phyloP scores from a whole-genome alignment of 352 stramenopile genomes.

The Plasmopara viticola region DNA sequence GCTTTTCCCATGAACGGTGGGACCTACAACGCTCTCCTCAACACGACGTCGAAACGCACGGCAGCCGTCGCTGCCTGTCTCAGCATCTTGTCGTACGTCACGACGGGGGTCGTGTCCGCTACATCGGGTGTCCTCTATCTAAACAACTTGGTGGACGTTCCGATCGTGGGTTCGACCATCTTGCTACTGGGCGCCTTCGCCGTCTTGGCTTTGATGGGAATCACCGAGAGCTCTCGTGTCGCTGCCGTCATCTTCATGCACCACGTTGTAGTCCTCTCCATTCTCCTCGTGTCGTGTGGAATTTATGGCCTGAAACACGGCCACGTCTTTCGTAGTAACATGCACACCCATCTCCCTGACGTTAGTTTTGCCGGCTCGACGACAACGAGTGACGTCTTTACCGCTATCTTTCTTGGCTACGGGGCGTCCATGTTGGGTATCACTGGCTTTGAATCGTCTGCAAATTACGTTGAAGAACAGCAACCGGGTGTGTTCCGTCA shows the following conservation, averaged over 20 bases:
- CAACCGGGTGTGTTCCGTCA: slow-evolving; percentile 62
- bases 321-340: slow-evolving; percentile 54
- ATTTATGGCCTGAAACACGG: slow-evolving; percentile 53
- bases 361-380: slow-evolving; percentile 45
- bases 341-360: slow-evolving; percentile 39
- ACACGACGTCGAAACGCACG: slow-evolving; percentile 84
- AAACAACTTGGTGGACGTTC: slow-evolving; percentile 48
- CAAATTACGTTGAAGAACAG: slow-evolving; percentile 86
- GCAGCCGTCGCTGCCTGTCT: slow-evolving; percentile 74
- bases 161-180: slow-evolving; percentile 32
- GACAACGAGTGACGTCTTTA: slow-evolving; percentile 28
- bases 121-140: slow-evolving; percentile 76
- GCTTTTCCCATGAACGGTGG: slow-evolving; percentile 86
- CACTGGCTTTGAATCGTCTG: slow-evolving; percentile 82
- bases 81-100: slow-evolving; percentile 83
- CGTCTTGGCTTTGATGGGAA: slow-evolving; percentile 63
- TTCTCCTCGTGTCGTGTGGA: slow-evolving; percentile 41
- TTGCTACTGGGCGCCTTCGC: slow-evolving; percentile 71
- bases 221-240: slow-evolving; percentile 71
- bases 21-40: slow-evolving; percentile 86
- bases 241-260: slow-evolving; percentile 72
- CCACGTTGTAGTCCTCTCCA: slow-evolving; percentile 56
- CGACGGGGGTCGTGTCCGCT: slow-evolving; percentile 61
- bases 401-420: slow-evolving; percentile 66
- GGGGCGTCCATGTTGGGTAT: slow-evolving; percentile 79